phyloP scores from a whole-genome alignment of 192 early-diverging fungal species.

The Coemansia sp. region DNA sequence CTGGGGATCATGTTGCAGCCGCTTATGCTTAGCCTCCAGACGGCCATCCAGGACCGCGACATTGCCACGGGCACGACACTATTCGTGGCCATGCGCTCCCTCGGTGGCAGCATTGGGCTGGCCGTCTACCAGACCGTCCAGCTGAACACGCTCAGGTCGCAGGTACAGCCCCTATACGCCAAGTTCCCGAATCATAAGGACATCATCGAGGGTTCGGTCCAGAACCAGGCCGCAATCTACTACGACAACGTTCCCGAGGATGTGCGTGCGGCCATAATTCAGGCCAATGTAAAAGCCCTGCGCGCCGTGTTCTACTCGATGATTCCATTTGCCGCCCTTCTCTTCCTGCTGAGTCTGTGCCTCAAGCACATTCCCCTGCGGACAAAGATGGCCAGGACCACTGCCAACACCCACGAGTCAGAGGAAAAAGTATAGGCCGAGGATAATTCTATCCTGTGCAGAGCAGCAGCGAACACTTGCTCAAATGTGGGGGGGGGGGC shows the following conservation, averaged over 20 bases:
- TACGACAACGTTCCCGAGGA: constrained; percentile 17
- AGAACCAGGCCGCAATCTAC: constrained; percentile 25
- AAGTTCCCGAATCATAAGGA: constrained; percentile 8
- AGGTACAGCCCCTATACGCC: constrained; percentile 20
- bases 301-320: constrained; percentile 43
- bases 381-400: constrained; percentile 21
- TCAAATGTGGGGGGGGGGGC: too few species aligned
- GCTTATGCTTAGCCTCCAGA: constrained; percentile 60
- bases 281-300: constrained; percentile 48
- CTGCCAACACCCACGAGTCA: not conserved
- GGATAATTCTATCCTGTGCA: too few species aligned
- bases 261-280: constrained; percentile 26
- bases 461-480: too few species aligned
- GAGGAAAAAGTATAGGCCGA: not conserved
- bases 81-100: constrained; percentile 55
- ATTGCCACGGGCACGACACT: constrained; percentile 66
- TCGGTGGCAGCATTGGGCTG: constrained; percentile 57
- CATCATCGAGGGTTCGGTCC: constrained; percentile 34
- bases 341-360: constrained; percentile 43
- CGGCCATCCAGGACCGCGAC: constrained; percentile 50
- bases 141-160: constrained; percentile 50
- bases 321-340: constrained; percentile 44
- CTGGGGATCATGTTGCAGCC: constrained; percentile 68
- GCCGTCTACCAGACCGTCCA: constrained; percentile 52
- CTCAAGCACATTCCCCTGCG: constrained; percentile 42